These are phyloP conservation scores for Aeschynomene evenia DNA, from an alignment of 306 rosid genomes.

Conservation along the genomic window DNA sequence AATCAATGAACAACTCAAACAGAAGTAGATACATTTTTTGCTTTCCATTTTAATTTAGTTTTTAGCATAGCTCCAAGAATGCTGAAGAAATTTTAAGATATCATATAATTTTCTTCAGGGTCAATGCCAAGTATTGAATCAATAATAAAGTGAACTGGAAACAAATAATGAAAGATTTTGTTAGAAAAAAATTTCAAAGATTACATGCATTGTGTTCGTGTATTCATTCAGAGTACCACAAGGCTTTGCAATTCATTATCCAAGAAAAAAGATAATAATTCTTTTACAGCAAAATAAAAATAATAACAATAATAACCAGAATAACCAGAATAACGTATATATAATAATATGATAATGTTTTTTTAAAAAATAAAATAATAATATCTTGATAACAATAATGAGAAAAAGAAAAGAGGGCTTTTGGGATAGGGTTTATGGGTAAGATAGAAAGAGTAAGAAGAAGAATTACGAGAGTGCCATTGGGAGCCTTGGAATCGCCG, in stretches of 20 bases:
- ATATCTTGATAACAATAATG: background rate
- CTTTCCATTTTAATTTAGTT: background rate
- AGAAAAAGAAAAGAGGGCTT: background rate
- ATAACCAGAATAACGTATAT: background rate
- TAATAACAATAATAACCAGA: background rate
- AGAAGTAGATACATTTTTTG: background rate
- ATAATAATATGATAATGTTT: background rate
- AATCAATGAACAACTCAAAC: conserved; percentile 9
- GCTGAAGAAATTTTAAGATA: conserved; percentile 10
- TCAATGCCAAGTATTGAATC: background rate
- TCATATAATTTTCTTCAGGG: background rate
- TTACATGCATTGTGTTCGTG: no score
- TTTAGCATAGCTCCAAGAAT: background rate
- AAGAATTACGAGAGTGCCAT: conserved; percentile 46
- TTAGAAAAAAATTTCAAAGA: background rate
- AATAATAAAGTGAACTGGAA: background rate
- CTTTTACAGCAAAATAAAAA: background rate
- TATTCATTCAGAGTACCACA: background rate
- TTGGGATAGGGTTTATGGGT: background rate
- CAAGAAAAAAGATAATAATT: background rate
- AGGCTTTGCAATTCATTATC: background rate
- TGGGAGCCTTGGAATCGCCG: conserved; percentile 46
- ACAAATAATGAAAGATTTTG: conserved; percentile 1
- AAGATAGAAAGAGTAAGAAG: background rate
- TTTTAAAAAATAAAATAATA: background rate